Evolutionary conservation across 208 protist genomes (phyloP), one percentile per base, ranked within the genome.

Genomic region (Tetramitus jugosus): DNA sequence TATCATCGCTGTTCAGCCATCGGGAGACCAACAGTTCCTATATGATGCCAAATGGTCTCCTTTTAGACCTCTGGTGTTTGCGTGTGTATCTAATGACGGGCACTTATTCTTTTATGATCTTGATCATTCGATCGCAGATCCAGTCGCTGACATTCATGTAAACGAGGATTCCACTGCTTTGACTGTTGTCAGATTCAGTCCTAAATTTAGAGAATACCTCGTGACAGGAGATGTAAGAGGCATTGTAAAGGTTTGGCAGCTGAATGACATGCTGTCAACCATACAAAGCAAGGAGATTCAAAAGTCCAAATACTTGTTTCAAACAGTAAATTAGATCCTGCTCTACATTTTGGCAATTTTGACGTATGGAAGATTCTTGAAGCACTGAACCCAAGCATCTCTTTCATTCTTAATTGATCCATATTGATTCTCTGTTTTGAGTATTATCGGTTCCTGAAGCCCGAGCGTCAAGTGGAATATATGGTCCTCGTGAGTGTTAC

Each of bases 21-120:
- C 89, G 0, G 77, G 83, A 0, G 61, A 67, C 26, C n/a, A 3
- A 14, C 85, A 91, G 67, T 94, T 91, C 81, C 79, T 93, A 1
- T 94, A 94, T 86, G 85, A 86, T 23, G 87, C 83, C 14, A 80
- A 88, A 74, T 93, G 93, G 46, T 93, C 89, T 77, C 90, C 92
- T 0, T 91, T 90, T 60, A 84, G 92, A 2, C 91, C 92, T 4
- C 82, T 84, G 65, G 89, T 95, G 2, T 39, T 93, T 13, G 91
- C 89, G 0, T 26, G 91, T 26, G 91, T 13, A 7, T 42, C 3
- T 14, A 17, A 7, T n/a, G 26, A 35, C 40, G 61, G 61, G 7
- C n/a, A 42, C n/a, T 20, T 67, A 42, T 35, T 33, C n/a, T 42
- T 67, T 10, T 67, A 39, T 39, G 61, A 67, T 42, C 33, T 67